Evolutionary conservation across 176 grass and related monocot species (phyloP).

Genomic region (Thalia dealbata): DNA sequence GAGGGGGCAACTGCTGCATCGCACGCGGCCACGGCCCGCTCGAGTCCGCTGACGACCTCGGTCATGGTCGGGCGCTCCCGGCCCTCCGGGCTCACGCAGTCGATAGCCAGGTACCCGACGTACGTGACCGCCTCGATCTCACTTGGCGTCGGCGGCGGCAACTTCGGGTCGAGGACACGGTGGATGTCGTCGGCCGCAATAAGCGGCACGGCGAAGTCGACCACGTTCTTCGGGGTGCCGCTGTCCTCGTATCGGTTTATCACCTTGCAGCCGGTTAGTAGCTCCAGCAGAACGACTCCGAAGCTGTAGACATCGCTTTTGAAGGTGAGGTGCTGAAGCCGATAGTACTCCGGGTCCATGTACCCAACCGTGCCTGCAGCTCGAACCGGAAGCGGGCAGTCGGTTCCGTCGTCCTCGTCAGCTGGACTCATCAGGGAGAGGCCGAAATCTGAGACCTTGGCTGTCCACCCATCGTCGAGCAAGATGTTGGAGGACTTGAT

Average conservation of each 20-base stretch:
- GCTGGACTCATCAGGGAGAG: slow-evolving; percentile 44
- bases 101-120: slow-evolving; percentile 70
- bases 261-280: slow-evolving; percentile 62
- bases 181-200: slow-evolving; percentile 59
- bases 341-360: slow-evolving; percentile 95
- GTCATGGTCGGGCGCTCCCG: slow-evolving; percentile 72
- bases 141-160: slow-evolving; percentile 32
- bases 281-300: slow-evolving; percentile 68
- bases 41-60: slow-evolving; percentile 67
- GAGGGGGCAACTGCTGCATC: slow-evolving; percentile 11
- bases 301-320: slow-evolving; percentile 98
- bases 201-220: slow-evolving; percentile 68
- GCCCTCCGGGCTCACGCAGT: slow-evolving; percentile 59
- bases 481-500: slow-evolving; percentile 93
- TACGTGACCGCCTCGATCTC: slow-evolving; percentile 66
- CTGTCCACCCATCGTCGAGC: slow-evolving; percentile 67
- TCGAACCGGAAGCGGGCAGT: slow-evolving; percentile 9
- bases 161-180: slow-evolving; percentile 50
- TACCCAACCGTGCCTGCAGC: slow-evolving; percentile 83
- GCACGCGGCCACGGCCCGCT: slow-evolving; percentile 50
- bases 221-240: slow-evolving; percentile 72
- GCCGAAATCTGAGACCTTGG: slow-evolving; percentile 83
- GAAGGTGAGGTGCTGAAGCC: slow-evolving; percentile 75
- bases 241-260: slow-evolving; percentile 72
- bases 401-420: slow-evolving; percentile 13